These are phyloP conservation scores for Saccharomyces hybrid DNA, from an alignment of 1,139 yeast genomes.

Conservation along the genomic window DNA sequence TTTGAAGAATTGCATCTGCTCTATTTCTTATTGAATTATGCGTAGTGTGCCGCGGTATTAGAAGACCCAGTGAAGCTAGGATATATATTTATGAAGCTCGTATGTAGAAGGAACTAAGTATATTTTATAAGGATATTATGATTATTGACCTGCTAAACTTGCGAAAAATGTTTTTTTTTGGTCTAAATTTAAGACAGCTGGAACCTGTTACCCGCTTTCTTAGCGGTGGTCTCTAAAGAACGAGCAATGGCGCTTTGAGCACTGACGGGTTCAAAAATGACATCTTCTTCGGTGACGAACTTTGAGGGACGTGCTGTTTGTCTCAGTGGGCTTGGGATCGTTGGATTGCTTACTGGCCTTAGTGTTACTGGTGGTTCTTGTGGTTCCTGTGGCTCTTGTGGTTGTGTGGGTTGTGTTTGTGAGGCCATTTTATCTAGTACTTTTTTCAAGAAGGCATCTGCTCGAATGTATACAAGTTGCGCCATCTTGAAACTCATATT, in stretches of 20 bases:
- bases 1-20: neutral
- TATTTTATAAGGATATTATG: constrained; percentile 2
- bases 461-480: constrained; percentile 12
- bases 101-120: neutral
- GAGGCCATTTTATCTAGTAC: constrained; percentile 11
- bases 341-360: neutral
- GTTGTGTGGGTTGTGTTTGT: constrained; percentile 4
- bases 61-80: neutral
- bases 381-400: neutral
- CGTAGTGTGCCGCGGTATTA: neutral
- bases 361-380: neutral
- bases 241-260: constrained; percentile 9
- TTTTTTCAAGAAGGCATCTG: constrained; percentile 9
- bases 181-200: neutral
- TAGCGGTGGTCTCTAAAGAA: constrained; percentile 6
- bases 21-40: neutral
- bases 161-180: neutral
- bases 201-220: constrained; percentile 11
- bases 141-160: constrained; percentile 1
- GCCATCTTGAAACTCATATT: constrained; percentile 15
- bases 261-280: constrained; percentile 4
- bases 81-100: neutral
- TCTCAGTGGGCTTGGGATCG: neutral
- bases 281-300: neutral
- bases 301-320: neutral